Conservation (phyloP, 169 alveolate genomes). For the Hepatocystis sp. region DNA sequence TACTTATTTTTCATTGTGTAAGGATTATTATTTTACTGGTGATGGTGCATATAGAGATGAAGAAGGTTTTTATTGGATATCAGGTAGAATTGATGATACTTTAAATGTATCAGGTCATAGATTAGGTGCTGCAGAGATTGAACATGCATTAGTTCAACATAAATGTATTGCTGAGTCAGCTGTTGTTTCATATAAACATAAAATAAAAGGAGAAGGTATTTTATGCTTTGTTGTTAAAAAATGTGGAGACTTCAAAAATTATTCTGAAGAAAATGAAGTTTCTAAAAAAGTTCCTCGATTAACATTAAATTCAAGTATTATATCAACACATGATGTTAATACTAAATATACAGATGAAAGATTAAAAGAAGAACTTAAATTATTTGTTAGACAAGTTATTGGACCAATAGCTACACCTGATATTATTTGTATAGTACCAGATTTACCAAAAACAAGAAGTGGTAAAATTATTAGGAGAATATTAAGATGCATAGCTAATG, state of each 20-base stretch:
- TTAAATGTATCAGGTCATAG: conserved; percentile 96
- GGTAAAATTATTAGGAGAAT: conserved; percentile 95
- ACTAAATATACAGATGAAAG: conserved; percentile 31
- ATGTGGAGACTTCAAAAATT: conserved; percentile 56
- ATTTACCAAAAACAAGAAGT: conserved; percentile 94
- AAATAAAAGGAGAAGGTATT: conserved; percentile 94
- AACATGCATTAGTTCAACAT: conserved; percentile 93
- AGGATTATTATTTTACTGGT: conserved; percentile 94
- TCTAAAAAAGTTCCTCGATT: too few species aligned
- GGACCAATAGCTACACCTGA: conserved; percentile 97
- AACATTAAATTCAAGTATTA: too few species aligned
- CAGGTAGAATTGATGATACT: conserved; percentile 97
- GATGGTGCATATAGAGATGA: conserved; percentile 97
- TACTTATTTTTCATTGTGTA: conserved; percentile 88
- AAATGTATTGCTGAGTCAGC: conserved; percentile 93
- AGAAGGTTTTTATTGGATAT: conserved; percentile 95
- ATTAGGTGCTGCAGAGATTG: conserved; percentile 95
- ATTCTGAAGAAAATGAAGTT: too few species aligned
- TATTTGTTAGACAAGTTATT: conserved; percentile 86
- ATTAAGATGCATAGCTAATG: conserved; percentile 91
- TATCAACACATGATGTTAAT: too few species aligned
- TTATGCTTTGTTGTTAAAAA: conserved; percentile 92
- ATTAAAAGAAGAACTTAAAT: conserved; percentile 63
- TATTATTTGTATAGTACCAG: conserved; percentile 86
- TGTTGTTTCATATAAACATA: conserved; percentile 94